Evolutionary conservation across 495 filamentous ascomycete genomes (phyloP).

Genomic region (Glarea lozoyensis): DNA sequence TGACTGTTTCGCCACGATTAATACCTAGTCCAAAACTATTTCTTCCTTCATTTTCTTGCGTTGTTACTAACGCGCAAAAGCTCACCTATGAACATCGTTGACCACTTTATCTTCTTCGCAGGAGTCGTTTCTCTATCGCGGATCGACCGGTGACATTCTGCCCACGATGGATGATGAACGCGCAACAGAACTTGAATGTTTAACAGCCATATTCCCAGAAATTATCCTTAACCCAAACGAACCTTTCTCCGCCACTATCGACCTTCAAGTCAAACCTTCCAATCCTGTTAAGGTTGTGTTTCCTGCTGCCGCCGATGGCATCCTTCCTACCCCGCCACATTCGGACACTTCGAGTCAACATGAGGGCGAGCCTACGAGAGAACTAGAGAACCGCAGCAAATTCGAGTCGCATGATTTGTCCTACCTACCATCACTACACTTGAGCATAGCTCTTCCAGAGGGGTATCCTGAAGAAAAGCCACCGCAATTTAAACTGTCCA

Average conservation of each 20-base stretch:
- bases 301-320: constrained; percentile 39
- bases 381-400: constrained; percentile 1
- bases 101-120: constrained; percentile 5
- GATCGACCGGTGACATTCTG: constrained; percentile 19
- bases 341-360: constrained; percentile 14
- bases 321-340: constrained; percentile 17
- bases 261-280: constrained; percentile 62
- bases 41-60: background rate
- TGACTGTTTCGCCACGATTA: background rate
- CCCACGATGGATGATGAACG: constrained; percentile 34
- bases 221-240: constrained; percentile 51
- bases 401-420: constrained; percentile 54
- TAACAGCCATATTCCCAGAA: constrained; percentile 85
- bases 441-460: constrained; percentile 61
- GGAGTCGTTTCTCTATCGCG: constrained; percentile 14
- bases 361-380: background rate
- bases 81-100: constrained; percentile 10
- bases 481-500: constrained; percentile 56
- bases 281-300: constrained; percentile 64
- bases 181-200: constrained; percentile 69
- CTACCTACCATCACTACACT: constrained; percentile 65
- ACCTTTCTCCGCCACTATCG: constrained; percentile 57
- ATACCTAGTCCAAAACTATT: too few relatives aligned
- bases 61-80: background rate
- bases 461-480: constrained; percentile 64